Conservation (phyloP, 768 basidiomycete species). For the Pleurotus pulmonarius region DNA sequence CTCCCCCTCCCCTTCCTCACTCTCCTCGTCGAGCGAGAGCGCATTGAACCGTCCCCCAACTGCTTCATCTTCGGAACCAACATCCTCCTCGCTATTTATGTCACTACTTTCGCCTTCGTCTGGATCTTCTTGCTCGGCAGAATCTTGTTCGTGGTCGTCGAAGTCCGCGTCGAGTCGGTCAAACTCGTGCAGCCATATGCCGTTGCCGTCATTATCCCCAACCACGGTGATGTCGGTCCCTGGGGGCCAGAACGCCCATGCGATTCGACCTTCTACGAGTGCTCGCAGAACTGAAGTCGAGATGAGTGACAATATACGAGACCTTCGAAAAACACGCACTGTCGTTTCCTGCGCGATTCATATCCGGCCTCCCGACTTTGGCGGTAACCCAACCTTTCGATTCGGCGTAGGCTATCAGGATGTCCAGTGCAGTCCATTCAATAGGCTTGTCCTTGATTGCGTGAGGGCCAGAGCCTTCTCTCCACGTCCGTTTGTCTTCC, state of each 20-base stretch:
- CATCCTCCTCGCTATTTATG: conserved; percentile 24
- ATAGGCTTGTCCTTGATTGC: conserved; percentile 16
- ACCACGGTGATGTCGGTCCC: conserved; percentile 26
- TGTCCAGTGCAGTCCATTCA: conserved; percentile 83
- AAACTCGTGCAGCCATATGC: conserved; percentile 56
- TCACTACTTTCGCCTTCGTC: conserved; percentile 18
- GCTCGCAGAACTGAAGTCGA: conserved; percentile 61
- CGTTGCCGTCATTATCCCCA: conserved; percentile 28
- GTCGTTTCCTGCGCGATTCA: conserved; percentile 85
- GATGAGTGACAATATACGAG: background rate
- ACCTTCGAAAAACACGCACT: conserved; percentile 42
- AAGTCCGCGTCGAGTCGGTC: conserved; percentile 28
- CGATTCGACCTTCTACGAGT: conserved; percentile 77
- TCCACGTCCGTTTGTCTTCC: conserved; percentile 79
- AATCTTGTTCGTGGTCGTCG: conserved; percentile 26
- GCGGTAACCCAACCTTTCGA: conserved; percentile 86
- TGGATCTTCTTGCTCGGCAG: conserved; percentile 17
- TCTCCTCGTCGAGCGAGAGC: conserved; percentile 31
- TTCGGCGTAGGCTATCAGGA: conserved; percentile 74
- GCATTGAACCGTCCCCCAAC: conserved; percentile 35
- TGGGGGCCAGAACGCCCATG: conserved; percentile 88
- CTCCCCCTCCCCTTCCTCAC: conserved; percentile 24
- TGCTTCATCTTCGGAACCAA: conserved; percentile 13
- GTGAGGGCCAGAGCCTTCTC: conserved; percentile 38
- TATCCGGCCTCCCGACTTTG: conserved; percentile 85